phyloP scores from a whole-genome alignment of 176 grass and related monocot genomes.

The Juncus effusus region DNA sequence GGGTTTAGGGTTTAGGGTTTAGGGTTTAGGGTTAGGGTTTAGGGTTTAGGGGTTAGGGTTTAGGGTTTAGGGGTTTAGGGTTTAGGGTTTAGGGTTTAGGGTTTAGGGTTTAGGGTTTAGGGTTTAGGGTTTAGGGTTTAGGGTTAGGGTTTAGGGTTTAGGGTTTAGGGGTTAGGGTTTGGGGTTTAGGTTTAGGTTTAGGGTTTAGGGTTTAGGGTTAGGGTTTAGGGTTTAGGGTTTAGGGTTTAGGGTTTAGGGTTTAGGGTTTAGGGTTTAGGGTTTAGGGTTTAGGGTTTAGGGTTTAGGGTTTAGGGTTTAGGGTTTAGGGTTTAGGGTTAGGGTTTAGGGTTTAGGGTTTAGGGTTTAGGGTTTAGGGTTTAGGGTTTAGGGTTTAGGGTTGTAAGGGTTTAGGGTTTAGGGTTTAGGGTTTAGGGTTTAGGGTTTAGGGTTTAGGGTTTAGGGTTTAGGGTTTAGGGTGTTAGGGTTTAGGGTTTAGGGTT shows the following conservation, averaged over 20 bases:
- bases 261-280: slow-evolving; percentile 23
- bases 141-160: slow-evolving; percentile 25
- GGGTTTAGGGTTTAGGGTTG: too few relatives aligned
- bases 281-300: slow-evolving; percentile 18
- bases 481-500: too few relatives aligned
- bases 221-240: slow-evolving; percentile 24
- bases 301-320: slow-evolving; percentile 27
- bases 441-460: slow-evolving; percentile 29
- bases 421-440: slow-evolving; percentile 33
- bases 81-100: slow-evolving; percentile 16
- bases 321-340: slow-evolving; percentile 12
- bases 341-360: slow-evolving; percentile 17
- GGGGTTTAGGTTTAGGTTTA: too few relatives aligned
- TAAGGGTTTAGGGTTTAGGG: too few relatives aligned
- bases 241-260: slow-evolving; percentile 29
- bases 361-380: too few relatives aligned
- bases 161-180: too few relatives aligned
- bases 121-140: slow-evolving; percentile 24
- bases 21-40: too few relatives aligned
- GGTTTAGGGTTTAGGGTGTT: too few relatives aligned
- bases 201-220: slow-evolving; percentile 22
- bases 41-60: too few relatives aligned
- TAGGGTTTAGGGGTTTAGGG: too few relatives aligned
- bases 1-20: slow-evolving; percentile 24
- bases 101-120: slow-evolving; percentile 24